Base-by-base conservation (phyloP, 1,284 basidiomycete species). In the Leccinum pallidistipes region DNA sequence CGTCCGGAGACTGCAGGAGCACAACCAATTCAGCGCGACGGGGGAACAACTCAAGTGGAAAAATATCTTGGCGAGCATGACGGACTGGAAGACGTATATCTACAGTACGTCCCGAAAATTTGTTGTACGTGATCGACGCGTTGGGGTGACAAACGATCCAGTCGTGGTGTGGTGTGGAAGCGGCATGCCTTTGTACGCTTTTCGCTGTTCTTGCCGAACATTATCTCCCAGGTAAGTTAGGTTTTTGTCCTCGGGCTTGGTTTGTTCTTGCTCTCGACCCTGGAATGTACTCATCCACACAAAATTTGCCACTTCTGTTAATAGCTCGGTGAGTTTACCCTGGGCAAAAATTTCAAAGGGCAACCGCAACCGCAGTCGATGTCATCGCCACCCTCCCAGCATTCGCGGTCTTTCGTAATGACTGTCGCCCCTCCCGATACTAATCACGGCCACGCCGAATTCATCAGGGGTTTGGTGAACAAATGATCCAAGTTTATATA, bases 111-210 rank as follows among this genome's bases (percentile, higher is more conserved):
- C 24, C 24, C 24, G 24, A 24, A 24, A 24, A 2, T 24, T 24
- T 24, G 24, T 24, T 24, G 24, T 24, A 3, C 24, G 24, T 24
- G 24, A 24, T 24, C 7, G 31, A 11, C 24, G 40, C 4, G 12
- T 16, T 43, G 21, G n/a, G 36, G 7, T 36, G 31, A 5, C 5
- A 7, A 27, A 4, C 5, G 34, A 52, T 55, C 50, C 58, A 87
- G 86, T 86, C 79, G 58, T 86, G 5, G 69, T 85, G 21, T 88
- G 86, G 63, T 21, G 21, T 69, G 86, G 86, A 27, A 74, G 74
- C 54, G 86, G 86, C 67, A 84, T 81, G 71, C 87, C 89, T 0
- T 73, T 91, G 38, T 92, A 91, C 66, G 87, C 2, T 90, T 91
- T 72, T 80, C 85, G 5, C 73, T 91, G 40, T 92, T 91, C 77